These are phyloP conservation scores for Bifiguratus adelaidae DNA, from an alignment of 192 early-diverging fungal species.

Conservation along the genomic window DNA sequence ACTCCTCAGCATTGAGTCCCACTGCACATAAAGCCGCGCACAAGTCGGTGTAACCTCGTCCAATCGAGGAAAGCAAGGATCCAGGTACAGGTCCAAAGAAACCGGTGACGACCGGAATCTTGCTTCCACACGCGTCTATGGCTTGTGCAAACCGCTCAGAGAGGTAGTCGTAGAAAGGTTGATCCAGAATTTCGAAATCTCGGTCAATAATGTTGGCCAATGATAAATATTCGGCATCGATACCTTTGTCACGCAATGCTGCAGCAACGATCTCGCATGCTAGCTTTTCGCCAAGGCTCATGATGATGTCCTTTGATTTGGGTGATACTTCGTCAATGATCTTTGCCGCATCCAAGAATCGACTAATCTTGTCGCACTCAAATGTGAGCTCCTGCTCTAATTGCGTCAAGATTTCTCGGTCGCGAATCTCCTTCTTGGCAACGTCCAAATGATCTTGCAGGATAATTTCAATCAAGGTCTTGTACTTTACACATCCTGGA, in stretches of 20 bases:
- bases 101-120: conserved; percentile 69
- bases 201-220: conserved; percentile 63
- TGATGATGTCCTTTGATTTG: conserved; percentile 81
- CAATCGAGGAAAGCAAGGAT: conserved; percentile 72
- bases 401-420: conserved; percentile 22
- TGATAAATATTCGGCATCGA: conserved; percentile 70
- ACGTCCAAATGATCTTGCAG: conserved; percentile 59
- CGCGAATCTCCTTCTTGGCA: conserved; percentile 32
- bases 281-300: conserved; percentile 80
- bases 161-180: conserved; percentile 82
- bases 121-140: conserved; percentile 29
- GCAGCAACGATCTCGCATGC: conserved; percentile 75
- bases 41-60: conserved; percentile 89
- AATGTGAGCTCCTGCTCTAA: conserved; percentile 45
- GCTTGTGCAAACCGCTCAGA: conserved; percentile 39
- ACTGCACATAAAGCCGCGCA: conserved; percentile 85
- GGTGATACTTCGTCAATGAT: conserved; percentile 91
- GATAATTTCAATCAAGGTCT: conserved; percentile 71
- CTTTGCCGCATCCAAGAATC: conserved; percentile 74
- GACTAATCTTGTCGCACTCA: conserved; percentile 59
- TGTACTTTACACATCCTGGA: conserved; percentile 22
- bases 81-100: conserved; percentile 91
- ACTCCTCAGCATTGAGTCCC: conserved; percentile 62
- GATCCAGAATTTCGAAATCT: conserved; percentile 66
- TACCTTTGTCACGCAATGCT: conserved; percentile 60